A percentile compares a stretch with the other conserved stretches of the same genome.
Evolutionary conservation across 2,329 filamentous ascomycete species (phyloP).

Genomic region (Ceratocystis huliohia): DNA sequence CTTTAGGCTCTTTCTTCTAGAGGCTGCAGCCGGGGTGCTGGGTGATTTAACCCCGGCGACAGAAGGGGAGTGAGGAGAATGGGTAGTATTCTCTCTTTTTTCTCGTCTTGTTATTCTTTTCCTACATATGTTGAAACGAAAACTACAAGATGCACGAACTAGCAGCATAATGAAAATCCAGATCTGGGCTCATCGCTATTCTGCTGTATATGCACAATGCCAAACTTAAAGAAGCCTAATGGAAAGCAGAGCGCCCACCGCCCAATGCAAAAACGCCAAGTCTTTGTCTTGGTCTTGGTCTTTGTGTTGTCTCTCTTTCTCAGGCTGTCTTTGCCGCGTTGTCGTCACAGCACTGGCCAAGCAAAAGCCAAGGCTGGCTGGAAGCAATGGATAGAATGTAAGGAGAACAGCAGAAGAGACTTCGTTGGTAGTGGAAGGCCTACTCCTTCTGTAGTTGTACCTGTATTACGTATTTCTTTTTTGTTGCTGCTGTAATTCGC

Average conservation of each 20-base stretch:
- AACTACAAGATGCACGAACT: neutral
- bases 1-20: conserved; percentile 1
- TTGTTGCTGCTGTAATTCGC: no score
- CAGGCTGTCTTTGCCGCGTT: conserved; percentile 6
- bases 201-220: no score
- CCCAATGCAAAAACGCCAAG: neutral
- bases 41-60: conserved; percentile 4
- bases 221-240: no score
- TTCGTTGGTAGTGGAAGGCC: no score
- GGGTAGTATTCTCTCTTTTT: neutral
- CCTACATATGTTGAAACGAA: neutral
- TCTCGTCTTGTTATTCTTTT: neutral
- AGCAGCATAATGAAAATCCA: no score
- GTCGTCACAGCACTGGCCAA: neutral
- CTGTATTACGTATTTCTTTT: no score
- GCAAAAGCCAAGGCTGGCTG: neutral
- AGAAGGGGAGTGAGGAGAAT: neutral
- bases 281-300: no score
- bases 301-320: no score
- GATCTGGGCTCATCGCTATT: no score
- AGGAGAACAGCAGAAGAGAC: no score
- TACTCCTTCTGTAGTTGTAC: no score
- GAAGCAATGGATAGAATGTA: neutral
- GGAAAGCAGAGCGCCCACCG: no score
- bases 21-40: neutral